Conservation (phyloP, 257 asterid species). For the Cynanchum wilfordii region DNA sequence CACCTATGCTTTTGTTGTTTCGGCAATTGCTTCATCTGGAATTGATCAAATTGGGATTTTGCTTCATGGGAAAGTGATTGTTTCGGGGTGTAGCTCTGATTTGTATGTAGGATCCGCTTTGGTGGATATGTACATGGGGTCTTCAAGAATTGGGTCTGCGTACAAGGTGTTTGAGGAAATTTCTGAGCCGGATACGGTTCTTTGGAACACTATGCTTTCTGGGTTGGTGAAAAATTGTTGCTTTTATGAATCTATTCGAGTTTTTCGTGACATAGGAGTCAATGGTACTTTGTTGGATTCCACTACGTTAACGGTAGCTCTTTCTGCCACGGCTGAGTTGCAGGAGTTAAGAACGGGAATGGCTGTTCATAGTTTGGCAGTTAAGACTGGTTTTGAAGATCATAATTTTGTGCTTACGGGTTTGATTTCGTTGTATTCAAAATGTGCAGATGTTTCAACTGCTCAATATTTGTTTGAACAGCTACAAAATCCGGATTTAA, state of each 20-base stretch:
- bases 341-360: constrained; percentile 60
- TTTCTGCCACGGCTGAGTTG: constrained; percentile 67
- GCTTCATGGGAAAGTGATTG: constrained; percentile 70
- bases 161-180: constrained; percentile 73
- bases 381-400: constrained; percentile 57
- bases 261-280: constrained; percentile 41
- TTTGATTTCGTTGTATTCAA: constrained; percentile 65
- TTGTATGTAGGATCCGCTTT: constrained; percentile 83
- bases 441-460: constrained; percentile 58
- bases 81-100: constrained; percentile 60
- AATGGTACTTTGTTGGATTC: constrained; percentile 46
- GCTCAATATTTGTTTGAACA: constrained; percentile 55
- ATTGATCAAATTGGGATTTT: constrained; percentile 39
- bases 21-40: constrained; percentile 38
- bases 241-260: constrained; percentile 39
- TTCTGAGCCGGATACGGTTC: constrained; percentile 60
- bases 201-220: constrained; percentile 78
- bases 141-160: constrained; percentile 41
- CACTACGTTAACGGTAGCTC: constrained; percentile 65
- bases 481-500: constrained; percentile 59
- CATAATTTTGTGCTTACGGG: constrained; percentile 72
- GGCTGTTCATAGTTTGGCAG: constrained; percentile 65
- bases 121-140: constrained; percentile 48
- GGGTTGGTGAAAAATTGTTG: constrained; percentile 69
- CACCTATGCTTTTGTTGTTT: constrained; percentile 53